Evolutionary conservation across 2,329 filamentous ascomycete species (phyloP), one percentile per base, ranked within the genome.

Genomic region (Botrytis deweyae): DNA sequence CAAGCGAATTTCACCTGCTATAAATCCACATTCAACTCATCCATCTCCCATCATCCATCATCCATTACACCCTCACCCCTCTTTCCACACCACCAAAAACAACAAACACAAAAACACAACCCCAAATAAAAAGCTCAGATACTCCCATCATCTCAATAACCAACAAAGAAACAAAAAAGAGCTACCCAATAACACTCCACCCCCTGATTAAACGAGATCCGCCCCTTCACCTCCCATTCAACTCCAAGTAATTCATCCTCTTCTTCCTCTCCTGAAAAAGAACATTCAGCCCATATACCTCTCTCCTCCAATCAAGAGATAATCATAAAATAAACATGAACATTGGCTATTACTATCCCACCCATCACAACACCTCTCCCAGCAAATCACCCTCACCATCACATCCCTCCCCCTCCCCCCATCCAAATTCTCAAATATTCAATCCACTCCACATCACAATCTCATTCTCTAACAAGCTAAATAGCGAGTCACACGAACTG

Each of bases 111-210:
- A 25, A 52, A 25, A 52, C 1, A 52, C 0, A 14, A 14, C 1
- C 4, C 1, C 1, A 0, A 52, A 25, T 22, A 25, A 25, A 49
- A 25, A 10, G 20, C 25, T 25, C 0, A n/a, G 10, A 52, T 10
- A 52, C 22, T 14, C 29, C 29, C 29, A 29, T 29, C 12, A 52
- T n/a, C 25, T 14, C 25, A 14, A 52, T 52, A 52, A n/a, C 25
- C 49, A 5, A n/a, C 25, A 52, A n/a, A 14, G 0, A 52, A n/a
- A n/a, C 25, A 52, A 12, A n/a, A n/a, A 52, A 52, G 16, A 52
- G 10, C 44, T 22, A 22, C 18, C 46, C 6, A n/a, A 55, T 16
- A n/a, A 7, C 49, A 55, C 49, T 16, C 25, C 25, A 3, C 49
- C 49, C 49, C 49, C 5, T 55, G 25, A 55, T n/a, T 55, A 55